Evolutionary conservation across 2,329 filamentous ascomycete species (phyloP).

Genomic region (Cordyceps fumosorosea): DNA sequence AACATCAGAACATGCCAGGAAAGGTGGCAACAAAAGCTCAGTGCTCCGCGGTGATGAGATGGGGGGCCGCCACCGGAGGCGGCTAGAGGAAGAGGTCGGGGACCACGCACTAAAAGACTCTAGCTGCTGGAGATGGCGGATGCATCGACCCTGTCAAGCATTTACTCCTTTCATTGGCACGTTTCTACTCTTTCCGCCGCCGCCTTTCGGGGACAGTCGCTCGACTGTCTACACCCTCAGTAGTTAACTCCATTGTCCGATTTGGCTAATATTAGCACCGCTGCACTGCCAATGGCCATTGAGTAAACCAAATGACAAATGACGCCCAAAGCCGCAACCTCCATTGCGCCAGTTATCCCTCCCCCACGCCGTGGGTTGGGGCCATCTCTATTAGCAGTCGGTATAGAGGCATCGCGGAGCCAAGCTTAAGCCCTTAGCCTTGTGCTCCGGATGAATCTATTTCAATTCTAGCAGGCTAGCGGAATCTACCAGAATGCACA

Average conservation of each 20-base stretch:
- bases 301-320: not conserved
- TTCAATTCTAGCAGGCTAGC: not conserved
- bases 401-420: not conserved
- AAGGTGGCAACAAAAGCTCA: not conserved
- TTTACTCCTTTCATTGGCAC: not conserved
- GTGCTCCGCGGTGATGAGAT: not conserved
- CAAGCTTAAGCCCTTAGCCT: not conserved
- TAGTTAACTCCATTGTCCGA: not conserved
- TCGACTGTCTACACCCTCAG: not conserved
- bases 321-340: not conserved
- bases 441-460: not conserved
- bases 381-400: not conserved
- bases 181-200: not conserved
- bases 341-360: not conserved
- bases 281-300: not conserved
- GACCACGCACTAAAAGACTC: no score
- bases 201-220: not conserved
- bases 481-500: not conserved
- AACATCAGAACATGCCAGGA: not conserved
- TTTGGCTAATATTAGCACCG: not conserved
- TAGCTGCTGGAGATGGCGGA: not conserved
- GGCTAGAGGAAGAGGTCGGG: no score
- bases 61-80: not conserved
- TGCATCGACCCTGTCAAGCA: not conserved
- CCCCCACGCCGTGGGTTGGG: not conserved